Evolutionary conservation across 345 rosid species (phyloP).

Genomic region (Aegle marmelos): DNA sequence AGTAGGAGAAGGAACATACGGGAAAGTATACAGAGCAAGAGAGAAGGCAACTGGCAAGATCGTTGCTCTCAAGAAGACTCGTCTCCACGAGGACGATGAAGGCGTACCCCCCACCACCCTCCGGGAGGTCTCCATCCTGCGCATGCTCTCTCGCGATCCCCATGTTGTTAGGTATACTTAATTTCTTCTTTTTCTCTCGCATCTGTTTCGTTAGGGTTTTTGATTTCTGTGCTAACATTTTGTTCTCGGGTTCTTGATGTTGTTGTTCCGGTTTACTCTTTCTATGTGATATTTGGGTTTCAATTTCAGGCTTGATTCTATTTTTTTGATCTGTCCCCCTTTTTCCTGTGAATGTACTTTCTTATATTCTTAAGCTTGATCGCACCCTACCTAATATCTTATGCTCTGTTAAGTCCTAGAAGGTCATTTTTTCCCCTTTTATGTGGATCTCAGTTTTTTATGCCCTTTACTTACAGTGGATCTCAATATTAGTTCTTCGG

Average conservation of each 20-base stretch:
- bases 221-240: neutral
- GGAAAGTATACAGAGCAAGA: slow-evolving; percentile 92
- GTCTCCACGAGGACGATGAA: slow-evolving; percentile 95
- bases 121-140: slow-evolving; percentile 95
- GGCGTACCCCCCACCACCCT: slow-evolving; percentile 99
- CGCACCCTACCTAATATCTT: neutral
- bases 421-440: neutral
- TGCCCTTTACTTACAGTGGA: neutral
- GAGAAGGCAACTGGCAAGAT: slow-evolving; percentile 90
- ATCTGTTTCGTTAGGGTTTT: neutral
- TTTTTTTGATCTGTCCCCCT: neutral
- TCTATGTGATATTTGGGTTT: neutral
- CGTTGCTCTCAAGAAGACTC: slow-evolving; percentile 97
- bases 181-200: neutral
- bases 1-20: slow-evolving; percentile 98
- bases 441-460: neutral
- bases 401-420: neutral
- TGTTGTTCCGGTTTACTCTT: neutral
- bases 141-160: slow-evolving; percentile 96
- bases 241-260: too few species aligned
- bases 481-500: neutral
- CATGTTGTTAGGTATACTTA: slow-evolving; percentile 64
- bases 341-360: neutral
- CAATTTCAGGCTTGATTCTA: neutral
- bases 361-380: neutral